Conservation (phyloP, 2,329 filamentous ascomycete genomes). For the Alternaria viburni region DNA sequence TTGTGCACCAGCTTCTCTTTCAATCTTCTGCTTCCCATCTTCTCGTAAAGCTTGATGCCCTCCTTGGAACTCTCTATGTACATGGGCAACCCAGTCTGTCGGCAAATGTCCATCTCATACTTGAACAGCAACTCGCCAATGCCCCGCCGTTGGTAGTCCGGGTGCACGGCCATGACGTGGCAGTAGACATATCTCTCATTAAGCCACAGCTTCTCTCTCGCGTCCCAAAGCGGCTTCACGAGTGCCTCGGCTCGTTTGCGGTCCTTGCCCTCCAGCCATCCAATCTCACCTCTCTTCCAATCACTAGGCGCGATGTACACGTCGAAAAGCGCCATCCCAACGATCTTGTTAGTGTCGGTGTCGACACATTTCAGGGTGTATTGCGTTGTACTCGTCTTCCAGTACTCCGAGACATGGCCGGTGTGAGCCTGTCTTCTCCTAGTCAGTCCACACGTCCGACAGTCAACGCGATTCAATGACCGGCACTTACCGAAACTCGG, state of each 20-base stretch:
- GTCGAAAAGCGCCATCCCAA: slow-evolving; percentile 58
- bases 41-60: slow-evolving; percentile 54
- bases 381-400: slow-evolving; percentile 49
- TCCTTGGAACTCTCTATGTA: slow-evolving; percentile 57
- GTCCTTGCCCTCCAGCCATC: slow-evolving; percentile 55
- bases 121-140: slow-evolving; percentile 53
- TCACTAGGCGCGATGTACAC: slow-evolving; percentile 53
- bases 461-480: not conserved
- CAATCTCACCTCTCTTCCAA: slow-evolving; percentile 53
- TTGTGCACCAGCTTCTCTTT: slow-evolving; percentile 51
- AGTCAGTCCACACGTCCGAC: slow-evolving; percentile 7
- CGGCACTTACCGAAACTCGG: slow-evolving; percentile 30
- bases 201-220: slow-evolving; percentile 29
- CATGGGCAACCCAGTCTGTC: slow-evolving; percentile 50
- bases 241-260: slow-evolving; percentile 54
- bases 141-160: slow-evolving; percentile 51
- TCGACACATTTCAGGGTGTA: slow-evolving; percentile 59
- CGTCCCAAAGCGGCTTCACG: slow-evolving; percentile 47
- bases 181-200: slow-evolving; percentile 32
- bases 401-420: slow-evolving; percentile 50
- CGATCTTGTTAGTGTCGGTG: slow-evolving; percentile 50
- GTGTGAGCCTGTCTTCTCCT: slow-evolving; percentile 50
- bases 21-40: slow-evolving; percentile 54
- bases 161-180: slow-evolving; percentile 56
- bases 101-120: slow-evolving; percentile 46